Evolutionary conservation across 2,329 filamentous ascomycete genomes (phyloP), one percentile per base, ranked within the genome.

Genomic region (Talaromyces sp.): DNA sequence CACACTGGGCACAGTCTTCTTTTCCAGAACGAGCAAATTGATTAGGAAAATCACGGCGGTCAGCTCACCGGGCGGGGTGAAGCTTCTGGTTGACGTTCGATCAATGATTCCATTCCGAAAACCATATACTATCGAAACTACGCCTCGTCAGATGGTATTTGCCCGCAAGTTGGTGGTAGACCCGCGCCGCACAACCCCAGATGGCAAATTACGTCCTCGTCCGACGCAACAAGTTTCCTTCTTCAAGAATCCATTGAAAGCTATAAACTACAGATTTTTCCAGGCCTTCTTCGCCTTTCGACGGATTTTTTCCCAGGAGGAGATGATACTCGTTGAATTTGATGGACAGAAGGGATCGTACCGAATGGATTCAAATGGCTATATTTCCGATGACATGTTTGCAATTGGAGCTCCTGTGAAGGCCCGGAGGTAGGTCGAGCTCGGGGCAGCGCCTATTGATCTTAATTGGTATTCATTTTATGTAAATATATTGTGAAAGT

Each of bases 41-140:
- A 80, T 91, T 65, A 80, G 79, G 58, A 74, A 73, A 46, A 85
- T 89, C 68, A 82, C 81, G 31, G 79, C 86, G 14, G 73, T 88
- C 61, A 67, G 65, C 50, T 59, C 64, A 29, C 64, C 72, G 24
- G 70, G 69, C 13, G 66, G 71, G 57, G 70, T 71, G 21, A 63
- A 69, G 38, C 65, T 78, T 49, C 68, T 66, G 26, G 74, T 78
- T 57, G 65, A 65, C 7, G 72, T 78, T 31, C 71, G 73, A 27
- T 69, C 71, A 21, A 65, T 73, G 63, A 56, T 73, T 19, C 75
- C 75, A n/a, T 77, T 78, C 63, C 67, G 64, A 52, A 76, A 72
- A 59, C 71, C 74, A 7, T 69, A 67, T 49, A 67, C 72, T 46
- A 65, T 75, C 50, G 69, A 73, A 29, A 71, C 64, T 11, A 50